A percentile compares a stretch with the other conserved stretches of the same genome.
Evolutionary conservation across 1,139 yeast genomes (phyloP).

Genomic region (Lodderomyces margitis): DNA sequence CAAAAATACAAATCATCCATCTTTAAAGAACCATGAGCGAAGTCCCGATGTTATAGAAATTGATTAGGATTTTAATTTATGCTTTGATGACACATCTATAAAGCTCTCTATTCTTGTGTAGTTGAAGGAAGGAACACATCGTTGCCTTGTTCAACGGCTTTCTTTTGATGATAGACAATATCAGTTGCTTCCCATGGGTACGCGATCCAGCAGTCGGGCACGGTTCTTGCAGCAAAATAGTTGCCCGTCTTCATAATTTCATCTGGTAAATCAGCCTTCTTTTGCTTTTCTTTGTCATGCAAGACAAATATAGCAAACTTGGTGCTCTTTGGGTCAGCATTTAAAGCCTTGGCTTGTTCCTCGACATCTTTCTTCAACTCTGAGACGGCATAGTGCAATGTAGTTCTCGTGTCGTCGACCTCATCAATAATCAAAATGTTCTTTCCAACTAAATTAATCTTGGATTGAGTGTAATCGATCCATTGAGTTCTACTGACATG

Average conservation of each 20-base stretch:
- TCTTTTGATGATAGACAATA: slow-evolving; percentile 81
- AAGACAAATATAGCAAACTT: slow-evolving; percentile 86
- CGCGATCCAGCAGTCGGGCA: slow-evolving; percentile 94
- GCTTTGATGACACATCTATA: not conserved
- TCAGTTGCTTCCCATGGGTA: slow-evolving; percentile 97
- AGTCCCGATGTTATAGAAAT: slow-evolving; percentile 81
- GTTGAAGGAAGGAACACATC: slow-evolving; percentile 47
- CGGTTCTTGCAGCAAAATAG: slow-evolving; percentile 88
- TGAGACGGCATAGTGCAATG: slow-evolving; percentile 84
- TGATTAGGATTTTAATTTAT: slow-evolving; percentile 40
- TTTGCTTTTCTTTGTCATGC: slow-evolving; percentile 88
- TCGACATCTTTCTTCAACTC: slow-evolving; percentile 84
- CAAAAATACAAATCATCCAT: slow-evolving; percentile 40
- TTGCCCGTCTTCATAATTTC: slow-evolving; percentile 64
- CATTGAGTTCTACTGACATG: slow-evolving; percentile 93
- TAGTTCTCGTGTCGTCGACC: slow-evolving; percentile 94
- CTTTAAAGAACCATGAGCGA: slow-evolving; percentile 49
- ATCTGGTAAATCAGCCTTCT: slow-evolving; percentile 73
- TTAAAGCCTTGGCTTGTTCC: slow-evolving; percentile 50
- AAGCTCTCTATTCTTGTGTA: slow-evolving; percentile 15
- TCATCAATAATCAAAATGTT: slow-evolving; percentile 85
- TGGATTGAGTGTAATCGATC: slow-evolving; percentile 78
- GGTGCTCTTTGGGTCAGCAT: slow-evolving; percentile 54
- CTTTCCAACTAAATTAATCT: slow-evolving; percentile 71
- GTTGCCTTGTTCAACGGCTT: slow-evolving; percentile 73